Conservation (phyloP, 257 asterid species). For the Coffea canephora region DNA sequence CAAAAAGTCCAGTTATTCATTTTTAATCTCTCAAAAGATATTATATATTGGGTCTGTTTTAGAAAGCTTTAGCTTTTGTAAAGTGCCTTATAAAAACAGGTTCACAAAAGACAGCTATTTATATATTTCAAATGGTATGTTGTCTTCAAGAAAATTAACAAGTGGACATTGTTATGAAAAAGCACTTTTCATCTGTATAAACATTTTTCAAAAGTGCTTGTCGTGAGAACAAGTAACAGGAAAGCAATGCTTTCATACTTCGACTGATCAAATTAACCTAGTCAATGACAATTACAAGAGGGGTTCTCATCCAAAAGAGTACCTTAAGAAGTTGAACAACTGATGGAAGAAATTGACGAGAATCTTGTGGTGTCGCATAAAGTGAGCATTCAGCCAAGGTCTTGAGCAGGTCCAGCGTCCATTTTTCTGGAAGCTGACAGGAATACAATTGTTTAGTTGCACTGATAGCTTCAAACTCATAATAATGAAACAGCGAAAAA, state of each 20-base stretch:
- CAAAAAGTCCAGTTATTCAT: background rate
- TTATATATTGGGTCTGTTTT: background rate
- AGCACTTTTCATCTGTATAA: background rate
- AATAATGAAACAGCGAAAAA: background rate
- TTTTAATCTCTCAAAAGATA: background rate
- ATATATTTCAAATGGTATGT: background rate
- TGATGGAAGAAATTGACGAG: constrained; percentile 83
- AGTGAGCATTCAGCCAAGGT: constrained; percentile 80
- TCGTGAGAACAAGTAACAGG: background rate
- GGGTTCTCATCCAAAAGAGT: constrained; percentile 9
- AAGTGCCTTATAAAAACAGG: background rate
- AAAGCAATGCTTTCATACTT: background rate
- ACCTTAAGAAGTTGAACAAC: constrained; percentile 91
- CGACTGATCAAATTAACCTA: background rate
- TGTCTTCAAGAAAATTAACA: background rate
- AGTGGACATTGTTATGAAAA: background rate
- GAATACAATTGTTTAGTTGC: constrained; percentile 10
- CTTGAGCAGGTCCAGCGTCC: constrained; percentile 78
- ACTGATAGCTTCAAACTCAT: background rate
- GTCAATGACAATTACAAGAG: background rate
- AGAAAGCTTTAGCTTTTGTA: background rate
- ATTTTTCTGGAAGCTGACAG: constrained; percentile 79
- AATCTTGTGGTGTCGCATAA: constrained; percentile 79
- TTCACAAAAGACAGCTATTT: background rate
- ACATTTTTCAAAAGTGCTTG: background rate